Evolutionary conservation across 2,329 filamentous ascomycete species (phyloP).

Genomic region (Arthrobotrys musiformis): DNA sequence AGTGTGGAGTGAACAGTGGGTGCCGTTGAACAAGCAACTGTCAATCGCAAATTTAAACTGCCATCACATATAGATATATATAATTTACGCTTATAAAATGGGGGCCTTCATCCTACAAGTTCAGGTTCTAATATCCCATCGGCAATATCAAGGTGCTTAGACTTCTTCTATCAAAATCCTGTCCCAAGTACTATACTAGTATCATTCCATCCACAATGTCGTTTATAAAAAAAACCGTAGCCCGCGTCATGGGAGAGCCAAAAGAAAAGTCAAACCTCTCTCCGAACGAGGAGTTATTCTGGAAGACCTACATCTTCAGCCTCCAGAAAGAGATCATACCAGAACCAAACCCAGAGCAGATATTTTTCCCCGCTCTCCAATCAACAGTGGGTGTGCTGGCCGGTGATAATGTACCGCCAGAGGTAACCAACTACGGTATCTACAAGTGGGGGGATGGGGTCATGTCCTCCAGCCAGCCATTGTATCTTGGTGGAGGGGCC

Average conservation of each 20-base stretch:
- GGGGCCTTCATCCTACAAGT: too few species aligned
- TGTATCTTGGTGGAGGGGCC: constrained; percentile 3
- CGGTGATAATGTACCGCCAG: background rate
- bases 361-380: constrained; percentile 26
- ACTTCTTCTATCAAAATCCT: background rate
- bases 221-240: background rate
- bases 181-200: background rate
- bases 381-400: constrained; percentile 21
- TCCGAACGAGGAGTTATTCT: constrained; percentile 22
- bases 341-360: background rate
- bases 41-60: too few species aligned
- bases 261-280: constrained; percentile 1
- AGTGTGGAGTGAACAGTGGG: too few species aligned
- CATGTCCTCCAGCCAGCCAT: constrained; percentile 7
- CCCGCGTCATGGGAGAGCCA: background rate
- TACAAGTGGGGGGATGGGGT: constrained; percentile 25
- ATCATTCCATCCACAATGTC: background rate
- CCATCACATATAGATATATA: too few species aligned
- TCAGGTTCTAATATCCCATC: too few species aligned
- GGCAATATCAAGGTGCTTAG: too few species aligned
- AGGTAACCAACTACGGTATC: constrained; percentile 32
- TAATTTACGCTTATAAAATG: too few species aligned
- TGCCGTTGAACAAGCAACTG: too few species aligned
- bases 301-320: constrained; percentile 24
- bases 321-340: constrained; percentile 17